Percentiles rank a stretch among this genome's conserved stretches.
Evolutionary conservation across 1,139 yeast genomes (phyloP).

Genomic region (Diutina catenulata): DNA sequence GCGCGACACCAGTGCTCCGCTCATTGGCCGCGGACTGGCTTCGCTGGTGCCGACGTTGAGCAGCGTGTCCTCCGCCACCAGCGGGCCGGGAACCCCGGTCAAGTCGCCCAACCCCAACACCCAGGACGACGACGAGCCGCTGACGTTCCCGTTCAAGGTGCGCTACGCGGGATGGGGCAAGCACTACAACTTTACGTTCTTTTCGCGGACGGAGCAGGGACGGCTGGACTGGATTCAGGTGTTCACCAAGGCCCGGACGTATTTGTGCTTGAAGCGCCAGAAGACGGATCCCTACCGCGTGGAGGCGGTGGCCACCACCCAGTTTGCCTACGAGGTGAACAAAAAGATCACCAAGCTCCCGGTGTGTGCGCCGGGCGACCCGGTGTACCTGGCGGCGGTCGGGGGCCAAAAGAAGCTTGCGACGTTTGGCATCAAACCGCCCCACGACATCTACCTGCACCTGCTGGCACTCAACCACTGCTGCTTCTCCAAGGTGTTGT

Average conservation of each 20-base stretch:
- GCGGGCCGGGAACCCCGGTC: not conserved
- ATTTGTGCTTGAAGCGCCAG: slow-evolving; percentile 32
- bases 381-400: not conserved
- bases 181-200: slow-evolving; percentile 39
- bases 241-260: slow-evolving; percentile 43
- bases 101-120: slow-evolving; percentile 14
- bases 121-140: slow-evolving; percentile 26
- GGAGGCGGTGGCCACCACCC: slow-evolving; percentile 41
- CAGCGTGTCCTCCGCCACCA: not conserved
- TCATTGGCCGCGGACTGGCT: not conserved
- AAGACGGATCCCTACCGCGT: slow-evolving; percentile 46
- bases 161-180: slow-evolving; percentile 36
- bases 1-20: slow-evolving; percentile 14
- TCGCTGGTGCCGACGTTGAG: slow-evolving; percentile 5
- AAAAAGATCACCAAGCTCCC: slow-evolving; percentile 48
- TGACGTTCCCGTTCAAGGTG: slow-evolving; percentile 25
- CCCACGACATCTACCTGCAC: slow-evolving; percentile 4
- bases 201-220: slow-evolving; percentile 41
- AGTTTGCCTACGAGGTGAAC: slow-evolving; percentile 52
- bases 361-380: slow-evolving; percentile 18
- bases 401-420: not conserved
- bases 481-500: slow-evolving; percentile 15
- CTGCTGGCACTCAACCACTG: not conserved
- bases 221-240: slow-evolving; percentile 49
- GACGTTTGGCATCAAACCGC: slow-evolving; percentile 1